Base-by-base conservation (phyloP, 768 basidiomycete genomes). In the Phanerochaete sordida region DNA sequence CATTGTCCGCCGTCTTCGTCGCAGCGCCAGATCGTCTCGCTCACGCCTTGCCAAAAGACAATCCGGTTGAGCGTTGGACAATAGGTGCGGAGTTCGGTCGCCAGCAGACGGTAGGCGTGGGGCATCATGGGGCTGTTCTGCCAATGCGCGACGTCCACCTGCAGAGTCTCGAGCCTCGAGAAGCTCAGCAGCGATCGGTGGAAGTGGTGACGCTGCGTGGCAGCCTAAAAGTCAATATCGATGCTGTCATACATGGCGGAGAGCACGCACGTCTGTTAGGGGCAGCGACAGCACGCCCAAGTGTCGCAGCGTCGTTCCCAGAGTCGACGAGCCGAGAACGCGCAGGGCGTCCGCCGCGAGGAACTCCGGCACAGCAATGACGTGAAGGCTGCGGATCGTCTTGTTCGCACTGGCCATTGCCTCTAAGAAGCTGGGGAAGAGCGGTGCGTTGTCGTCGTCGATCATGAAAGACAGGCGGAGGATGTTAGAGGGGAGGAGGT, bases 381-480 rank as follows among this genome's bases (percentile, higher is more conserved):
- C 62, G 59, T 66, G 71, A 57, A 79, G 63, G 62, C 74, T 75
- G 48, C 72, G 74, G 49, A 80, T 72, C 24, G 70, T 59, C 53
- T 46, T 69, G 60, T 64, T 69, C 37, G 68, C 60, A 47, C 67
- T 65, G 54, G 60, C 65, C 37, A 81, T 69, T 33, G 68, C 71
- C 16, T 71, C 68, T 28, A 80, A 58, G 62, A 77, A 69, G 19
- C 47, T 62, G 0, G 64, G 54, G 55, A 75, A 61, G 15, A 75
- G 26, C 48, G 74, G 68, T 5, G 60, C 63, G 26, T 72, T 65
- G 27, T 77, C 76, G 26, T 72, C 70, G 57, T 80, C 78, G n/a
- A 81, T 61, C 8, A 61, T 53, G 46, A 82, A 66, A 59, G 82
- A 83, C 8, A 85, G 48, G 57, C 82, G 76, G 0, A 75, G 76